Base-by-base conservation (phyloP, 305 asterid genomes). In the Solanum aculeatissimum region DNA sequence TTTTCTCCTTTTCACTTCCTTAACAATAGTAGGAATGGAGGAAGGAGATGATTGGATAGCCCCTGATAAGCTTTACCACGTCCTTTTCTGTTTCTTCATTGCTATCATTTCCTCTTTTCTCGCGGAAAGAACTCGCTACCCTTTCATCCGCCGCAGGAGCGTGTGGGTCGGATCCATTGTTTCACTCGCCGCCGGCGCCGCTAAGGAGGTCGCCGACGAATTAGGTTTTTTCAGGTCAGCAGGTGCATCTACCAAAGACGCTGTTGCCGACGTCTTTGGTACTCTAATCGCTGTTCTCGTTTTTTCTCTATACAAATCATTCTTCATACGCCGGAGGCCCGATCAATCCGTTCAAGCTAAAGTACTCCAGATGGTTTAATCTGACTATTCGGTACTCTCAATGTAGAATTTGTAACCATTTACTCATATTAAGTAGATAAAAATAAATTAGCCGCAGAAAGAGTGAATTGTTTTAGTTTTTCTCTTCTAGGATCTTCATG, bases 21-120 rank as follows among this genome's bases (percentile, higher is more conserved):
- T 11, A 42, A 15, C 75, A 72, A 23, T 21, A 32, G 13, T 32
- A 43, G 38, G 45, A 32, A 93, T 95, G 99, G 97, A 90, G 82
- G 90, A 88, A 86, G 95, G 93, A 84, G 99, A 96, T 79, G 94
- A 85, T 55, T 96, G 98, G 99, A 60, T 95, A 23, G 98, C 98
- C 83, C 47, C 27, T 10, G 99, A 96, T 90, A 95, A 96, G 87
- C 85, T 92, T 29, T 84, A 95, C 81, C 98, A 93, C 87, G 60
- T 93, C 65, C 90, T 96, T 7, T 92, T 95, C 87, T 91, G 98
- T 91, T 92, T 94, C 92, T 87, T 88, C 91, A 86, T 92, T 81
- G 89, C 97, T 71, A 29, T 91, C 81, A 4, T 88, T 32, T 25
- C 85, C 87, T 90, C 98, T 68, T 81, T 88, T 58, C 68, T 93